Evolutionary conservation across 2,329 filamentous ascomycete genomes (phyloP), one percentile per base, ranked within the genome.

Genomic region (Colletotrichum orbiculare): DNA sequence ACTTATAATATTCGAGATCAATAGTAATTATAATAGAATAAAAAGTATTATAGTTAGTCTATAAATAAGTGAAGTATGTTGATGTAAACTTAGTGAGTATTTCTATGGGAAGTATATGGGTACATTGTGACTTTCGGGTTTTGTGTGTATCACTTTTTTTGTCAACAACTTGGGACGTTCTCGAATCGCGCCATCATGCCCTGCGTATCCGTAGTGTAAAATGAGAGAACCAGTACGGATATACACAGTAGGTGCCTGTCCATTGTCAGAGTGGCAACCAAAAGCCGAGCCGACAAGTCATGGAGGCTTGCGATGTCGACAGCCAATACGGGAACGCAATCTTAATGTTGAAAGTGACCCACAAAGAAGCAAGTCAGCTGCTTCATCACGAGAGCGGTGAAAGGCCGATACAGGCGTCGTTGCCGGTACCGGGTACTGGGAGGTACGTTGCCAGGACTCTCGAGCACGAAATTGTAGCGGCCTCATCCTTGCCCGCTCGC

Each of bases 401-500:
- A 52, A 47, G 41, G 35, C 39, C 15, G 58, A 56, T 13, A 33
- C 17, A 34, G 38, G 25, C 38, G 15, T 11, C 42, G 17, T 42
- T 42, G 33, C 48, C 35, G n/a, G 63, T 66, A 62, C 52, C 46
- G 34, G 38, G 42, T 60, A 47, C 56, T 49, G n/a, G 12, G 6
- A 39, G 43, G 38, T 62, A 62, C 53, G 15, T 43, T n/a, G 25
- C 33, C 25, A 13, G 38, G 56, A 34, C 37, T 17, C 15, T 37
- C 15, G 25, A 48, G 53, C 54, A 43, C 25, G 57, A 34, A 43
- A 35, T 13, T 11, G n/a, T 25, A 33, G 46, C 39, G 45, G 35
- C 49, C 38, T 42, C 53, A 66, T 63, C 58, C 63, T 57, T 66
- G 63, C 47, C 53, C 58, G 63, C 63, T 66, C 63, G 59, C 63